Evolutionary conservation across 2,329 filamentous ascomycete genomes (phyloP), one percentile per base, ranked within the genome.

Genomic region (Hymenotorrendiella dingleyae): DNA sequence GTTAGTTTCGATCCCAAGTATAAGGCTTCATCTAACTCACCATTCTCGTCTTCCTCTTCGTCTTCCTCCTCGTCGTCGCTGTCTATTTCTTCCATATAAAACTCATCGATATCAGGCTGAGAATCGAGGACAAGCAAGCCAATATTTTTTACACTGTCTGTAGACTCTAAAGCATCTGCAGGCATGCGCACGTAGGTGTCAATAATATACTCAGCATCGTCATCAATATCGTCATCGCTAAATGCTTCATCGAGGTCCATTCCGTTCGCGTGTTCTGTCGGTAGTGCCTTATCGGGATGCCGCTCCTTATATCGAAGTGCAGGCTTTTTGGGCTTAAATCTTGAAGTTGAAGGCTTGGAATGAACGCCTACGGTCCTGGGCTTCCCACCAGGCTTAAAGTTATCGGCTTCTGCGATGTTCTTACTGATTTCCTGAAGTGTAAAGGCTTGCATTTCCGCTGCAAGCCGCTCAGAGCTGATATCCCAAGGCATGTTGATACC

Each of bases 31-130:
- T 28, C 1, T 12, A 29, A 29, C 67, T 42, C 65, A 80, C 78
- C 78, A 49, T 83, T 82, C 55, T 82, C 78, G 42, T 82, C 78
- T 39, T 82, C 78, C 4, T 82, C 78, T 32, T 80, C 77, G 50
- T 76, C 67, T 32, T 82, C 78, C 6, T 82, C 78, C 37, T 80
- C 77, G 47, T 76, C 67, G 1, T 82, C 78, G 28, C 78, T 80
- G 3, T 82, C 78, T 7, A 17, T 20, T n/a, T 74, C 74, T 28
- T 76, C 68, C 0, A 74, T 72, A 49, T 76, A 83, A 57, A 83
- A 83, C 32, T 74, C 70, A 41, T 75, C 71, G 29, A 71, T 69
- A 20, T 63, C 60, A n/a, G 53, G 49, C 35, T 61, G 54, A 4
- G 54, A 55, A n/a, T 61, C 58, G 2, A 63, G 45, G 21, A 62